A percentile compares a stretch with the other conserved stretches of the same genome.
Conservation (phyloP, 148 eudicot species). For the Arbutus unedo region DNA sequence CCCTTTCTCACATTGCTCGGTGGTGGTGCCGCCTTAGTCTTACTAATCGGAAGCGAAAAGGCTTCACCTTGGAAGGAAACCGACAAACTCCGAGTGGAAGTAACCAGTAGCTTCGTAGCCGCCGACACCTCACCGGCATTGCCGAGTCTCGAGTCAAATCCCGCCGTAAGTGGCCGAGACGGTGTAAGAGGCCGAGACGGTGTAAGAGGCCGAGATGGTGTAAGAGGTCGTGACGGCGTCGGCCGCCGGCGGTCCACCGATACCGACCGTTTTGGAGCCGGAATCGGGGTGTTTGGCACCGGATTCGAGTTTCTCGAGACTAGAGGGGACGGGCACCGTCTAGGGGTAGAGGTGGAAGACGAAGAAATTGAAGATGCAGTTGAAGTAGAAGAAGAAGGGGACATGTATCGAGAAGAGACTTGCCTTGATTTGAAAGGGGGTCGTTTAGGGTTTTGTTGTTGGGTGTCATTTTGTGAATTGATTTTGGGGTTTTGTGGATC, state of each 20-base stretch:
- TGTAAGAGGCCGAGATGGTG: constrained; percentile 36
- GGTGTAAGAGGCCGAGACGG: constrained; percentile 42
- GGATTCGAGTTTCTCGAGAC: constrained; percentile 46
- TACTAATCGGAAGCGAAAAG: constrained; percentile 81
- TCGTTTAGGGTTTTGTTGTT: constrained; percentile 22
- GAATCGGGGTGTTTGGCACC: constrained; percentile 12
- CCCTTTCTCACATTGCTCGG: constrained; percentile 58
- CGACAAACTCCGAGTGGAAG: constrained; percentile 80
- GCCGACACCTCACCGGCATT: constrained; percentile 60
- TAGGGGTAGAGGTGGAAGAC: constrained; percentile 34
- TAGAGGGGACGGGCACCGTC: constrained; percentile 78
- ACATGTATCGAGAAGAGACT: constrained; percentile 75
- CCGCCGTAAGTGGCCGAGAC: constrained; percentile 37
- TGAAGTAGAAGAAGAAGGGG: constrained; percentile 68
- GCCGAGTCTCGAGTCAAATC: constrained; percentile 27
- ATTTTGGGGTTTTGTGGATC: constrained; percentile 49
- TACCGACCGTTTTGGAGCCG: constrained; percentile 54
- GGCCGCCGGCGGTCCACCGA: constrained; percentile 82
- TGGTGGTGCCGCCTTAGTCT: constrained; percentile 60
- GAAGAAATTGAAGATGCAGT: constrained; percentile 46
- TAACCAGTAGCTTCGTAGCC: constrained; percentile 72
- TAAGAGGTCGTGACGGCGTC: constrained; percentile 35
- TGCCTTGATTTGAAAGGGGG: constrained; percentile 68
- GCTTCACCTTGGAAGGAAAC: constrained; percentile 94
- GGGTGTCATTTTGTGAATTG: constrained; percentile 29